Evolutionary conservation across 2,329 filamentous ascomycete genomes (phyloP).

Genomic region (Claviceps sp.): DNA sequence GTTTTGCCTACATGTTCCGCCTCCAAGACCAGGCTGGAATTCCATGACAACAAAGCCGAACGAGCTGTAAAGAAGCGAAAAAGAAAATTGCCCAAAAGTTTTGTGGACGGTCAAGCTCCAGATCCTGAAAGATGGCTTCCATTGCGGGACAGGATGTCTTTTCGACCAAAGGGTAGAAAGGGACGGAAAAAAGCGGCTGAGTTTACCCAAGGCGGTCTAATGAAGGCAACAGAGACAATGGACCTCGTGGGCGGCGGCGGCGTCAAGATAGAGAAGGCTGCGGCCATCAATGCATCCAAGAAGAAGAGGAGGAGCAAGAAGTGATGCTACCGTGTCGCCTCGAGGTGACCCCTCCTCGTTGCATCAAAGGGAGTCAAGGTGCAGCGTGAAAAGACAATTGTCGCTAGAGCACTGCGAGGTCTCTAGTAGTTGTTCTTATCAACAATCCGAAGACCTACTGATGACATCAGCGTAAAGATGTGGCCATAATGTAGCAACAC

Average conservation of each 20-base stretch:
- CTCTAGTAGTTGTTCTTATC: background rate
- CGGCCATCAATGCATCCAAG: slow-evolving; percentile 25
- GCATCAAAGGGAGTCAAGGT: background rate
- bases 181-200: slow-evolving; percentile 71
- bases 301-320: slow-evolving; percentile 43
- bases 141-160: slow-evolving; percentile 75
- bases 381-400: background rate
- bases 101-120: slow-evolving; percentile 62
- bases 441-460: background rate
- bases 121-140: slow-evolving; percentile 93
- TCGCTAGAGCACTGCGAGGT: too few species aligned
- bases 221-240: slow-evolving; percentile 57
- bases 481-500: background rate
- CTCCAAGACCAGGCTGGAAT: slow-evolving; percentile 35
- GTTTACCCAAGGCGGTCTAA: slow-evolving; percentile 73
- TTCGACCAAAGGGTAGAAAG: slow-evolving; percentile 84
- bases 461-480: too few species aligned
- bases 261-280: slow-evolving; percentile 50
- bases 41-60: slow-evolving; percentile 19
- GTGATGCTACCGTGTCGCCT: slow-evolving; percentile 14
- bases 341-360: background rate
- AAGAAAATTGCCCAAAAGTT: slow-evolving; percentile 56
- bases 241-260: slow-evolving; percentile 51
- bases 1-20: slow-evolving; percentile 22
- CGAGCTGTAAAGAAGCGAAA: slow-evolving; percentile 43